Evolutionary conservation across 176 grass and related monocot genomes (phyloP), one percentile per base, ranked within the genome.

Genomic region (Triticum turgidum): DNA sequence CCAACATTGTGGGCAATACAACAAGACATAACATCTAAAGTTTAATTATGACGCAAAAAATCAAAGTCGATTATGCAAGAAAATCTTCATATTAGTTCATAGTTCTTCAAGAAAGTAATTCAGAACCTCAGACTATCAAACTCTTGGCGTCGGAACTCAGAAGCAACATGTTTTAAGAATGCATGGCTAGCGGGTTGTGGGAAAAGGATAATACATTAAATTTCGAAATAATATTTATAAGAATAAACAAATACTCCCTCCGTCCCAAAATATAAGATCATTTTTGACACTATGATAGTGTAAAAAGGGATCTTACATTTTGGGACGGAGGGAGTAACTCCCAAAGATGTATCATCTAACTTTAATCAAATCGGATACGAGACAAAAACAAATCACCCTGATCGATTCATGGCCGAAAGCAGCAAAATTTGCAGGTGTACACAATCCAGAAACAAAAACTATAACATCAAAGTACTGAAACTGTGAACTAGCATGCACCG

Each of bases 21-120:
- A 13, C 54, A 59, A 59, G 61, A 25, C 20, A 63, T 8, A 63
- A 63, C n/a, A 63, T 63, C 61, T n/a, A 63, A 63, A 25, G n/a
- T 63, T 24, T 63, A 24, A 63, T 63, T 63, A 63, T 63, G 20
- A 59, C n/a, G n/a, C 61, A 34, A 69, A 74, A 75, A 75, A 13
- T 18, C 12, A 75, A 17, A 75, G 22, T 49, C 44, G 6, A 29
- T 74, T 27, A 68, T 49, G n/a, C 41, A 74, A 74, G 41, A 6
- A 25, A 49, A 74, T 25, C 41, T 49, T 51, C 24, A 1, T 29
- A 75, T 29, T 45, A 51, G 6, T 75, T 49, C n/a, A 8, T 73
- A 74, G 71, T 73, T 73, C 39, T 73, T 73, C 11, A 74, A 47
- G 70, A 45, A 74, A 74, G 41, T 74, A 74, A 41, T 74, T 45